Evolutionary conservation across 176 grass and related monocot species (phyloP).

Genomic region (Lolium rigidum): DNA sequence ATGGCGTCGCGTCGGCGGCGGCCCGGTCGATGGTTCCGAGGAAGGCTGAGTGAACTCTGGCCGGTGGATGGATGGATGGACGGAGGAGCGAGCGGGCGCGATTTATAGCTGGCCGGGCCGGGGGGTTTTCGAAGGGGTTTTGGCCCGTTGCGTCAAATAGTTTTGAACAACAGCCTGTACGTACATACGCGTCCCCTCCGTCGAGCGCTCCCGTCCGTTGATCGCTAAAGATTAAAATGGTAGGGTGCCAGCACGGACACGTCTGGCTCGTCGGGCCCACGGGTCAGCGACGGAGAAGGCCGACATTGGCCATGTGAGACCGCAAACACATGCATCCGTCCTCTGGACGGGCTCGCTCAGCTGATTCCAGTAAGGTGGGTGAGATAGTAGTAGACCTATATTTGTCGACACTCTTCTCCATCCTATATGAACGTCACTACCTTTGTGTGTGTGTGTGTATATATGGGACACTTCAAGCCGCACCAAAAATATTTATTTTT

Average conservation of each 20-base stretch:
- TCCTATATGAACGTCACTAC: too few species aligned
- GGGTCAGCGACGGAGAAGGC: background rate
- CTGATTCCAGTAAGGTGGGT: too few species aligned
- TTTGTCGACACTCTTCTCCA: too few species aligned
- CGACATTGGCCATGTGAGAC: background rate
- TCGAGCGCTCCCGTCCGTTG: background rate
- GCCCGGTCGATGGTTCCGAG: conserved; percentile 2
- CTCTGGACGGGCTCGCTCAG: background rate
- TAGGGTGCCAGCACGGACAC: background rate
- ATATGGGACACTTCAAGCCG: too few species aligned
- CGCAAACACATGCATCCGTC: background rate
- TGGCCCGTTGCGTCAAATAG: background rate
- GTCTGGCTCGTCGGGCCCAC: background rate
- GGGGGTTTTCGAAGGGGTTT: background rate
- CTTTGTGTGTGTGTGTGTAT: too few species aligned
- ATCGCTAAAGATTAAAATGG: background rate
- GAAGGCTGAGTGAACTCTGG: background rate
- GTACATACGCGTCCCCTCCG: background rate
- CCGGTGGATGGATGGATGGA: background rate
- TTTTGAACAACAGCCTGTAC: background rate
- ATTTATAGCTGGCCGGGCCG: background rate
- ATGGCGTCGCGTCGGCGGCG: background rate
- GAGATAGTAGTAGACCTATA: too few species aligned
- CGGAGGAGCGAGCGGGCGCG: background rate
- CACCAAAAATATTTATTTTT: too few species aligned